Conservation (phyloP, 257 asterid genomes). For the Cinchona pubescens region DNA sequence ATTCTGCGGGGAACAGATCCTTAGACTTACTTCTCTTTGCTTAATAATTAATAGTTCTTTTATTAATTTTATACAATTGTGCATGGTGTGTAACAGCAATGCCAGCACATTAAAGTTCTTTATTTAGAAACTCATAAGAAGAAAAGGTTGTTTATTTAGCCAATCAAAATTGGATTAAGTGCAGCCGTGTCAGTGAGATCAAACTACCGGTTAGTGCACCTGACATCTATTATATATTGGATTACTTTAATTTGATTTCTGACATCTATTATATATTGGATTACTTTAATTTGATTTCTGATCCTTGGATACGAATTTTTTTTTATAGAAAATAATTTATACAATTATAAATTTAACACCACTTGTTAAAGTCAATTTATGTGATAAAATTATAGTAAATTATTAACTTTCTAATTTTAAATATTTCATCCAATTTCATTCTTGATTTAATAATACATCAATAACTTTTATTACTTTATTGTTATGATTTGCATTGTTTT, state of each 20-base stretch:
- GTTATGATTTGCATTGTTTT: no score
- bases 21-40: background rate
- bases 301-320: background rate
- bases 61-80: background rate
- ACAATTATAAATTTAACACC: no score
- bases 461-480: no score
- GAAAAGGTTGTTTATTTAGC: conserved; percentile 9
- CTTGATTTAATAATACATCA: no score
- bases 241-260: no score
- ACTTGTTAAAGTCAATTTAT: no score
- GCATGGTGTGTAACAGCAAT: background rate
- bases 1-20: background rate
- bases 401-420: no score
- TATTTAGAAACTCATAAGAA: background rate
- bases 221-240: background rate
- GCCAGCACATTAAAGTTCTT: background rate
- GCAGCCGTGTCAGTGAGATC: conserved; percentile 42
- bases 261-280: background rate
- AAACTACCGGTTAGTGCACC: background rate
- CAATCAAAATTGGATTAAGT: conserved; percentile 37
- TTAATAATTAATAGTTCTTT: background rate
- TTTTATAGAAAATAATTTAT: no score
- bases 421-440: no score
- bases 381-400: no score
- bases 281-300: background rate